Base-by-base conservation (phyloP, 306 rosid genomes). In the Coriaria nepalensis region DNA sequence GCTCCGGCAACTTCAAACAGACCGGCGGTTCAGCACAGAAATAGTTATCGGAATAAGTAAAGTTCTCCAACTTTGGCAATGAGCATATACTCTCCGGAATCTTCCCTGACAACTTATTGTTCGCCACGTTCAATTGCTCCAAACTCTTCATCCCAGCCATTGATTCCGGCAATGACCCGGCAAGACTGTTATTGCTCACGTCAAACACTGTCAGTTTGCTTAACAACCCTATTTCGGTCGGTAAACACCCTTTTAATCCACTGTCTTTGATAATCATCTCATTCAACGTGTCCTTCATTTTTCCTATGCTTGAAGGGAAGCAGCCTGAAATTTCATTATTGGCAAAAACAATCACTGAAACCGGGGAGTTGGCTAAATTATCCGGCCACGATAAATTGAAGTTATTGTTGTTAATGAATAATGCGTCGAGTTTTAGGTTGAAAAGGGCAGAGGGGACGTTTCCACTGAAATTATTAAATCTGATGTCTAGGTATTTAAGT, bases 201-300 rank as follows among this genome's bases (percentile, higher is more conserved):
- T 88, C 97, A 46, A 88, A 74, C 29, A 88, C 95, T 0, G 71
- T 84, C 12, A 83, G 71, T 10, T 65, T 67, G 10, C 59, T 59
- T 66, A 88, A 48, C 0, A 37, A 3, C 34, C 97, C 97, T 0
- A 78, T 68, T 10, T 74, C 86, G 9, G 44, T 35, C 0, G 93
- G 90, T 56, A 83, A 62, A 55, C 97, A 84, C 2, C 95, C 95
- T n/a, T 2, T 66, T 6, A 83, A 29, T 2, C 97, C 90, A 34
- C 86, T 80, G 5, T 74, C 77, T 5, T 15, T 45, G 8, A 88
- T 64, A 8, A 88, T 55, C 20, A 88, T 70, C 78, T 88, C 90
- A 10, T 70, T 55, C 6, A 88, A 68, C 0, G 95, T 83, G 6
- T 37, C 62, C 68, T 72, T 78, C 95, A 83, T 68, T 3, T 72